phyloP scores from a whole-genome alignment of 192 early-diverging fungal genomes.

The Gigaspora rosea region DNA sequence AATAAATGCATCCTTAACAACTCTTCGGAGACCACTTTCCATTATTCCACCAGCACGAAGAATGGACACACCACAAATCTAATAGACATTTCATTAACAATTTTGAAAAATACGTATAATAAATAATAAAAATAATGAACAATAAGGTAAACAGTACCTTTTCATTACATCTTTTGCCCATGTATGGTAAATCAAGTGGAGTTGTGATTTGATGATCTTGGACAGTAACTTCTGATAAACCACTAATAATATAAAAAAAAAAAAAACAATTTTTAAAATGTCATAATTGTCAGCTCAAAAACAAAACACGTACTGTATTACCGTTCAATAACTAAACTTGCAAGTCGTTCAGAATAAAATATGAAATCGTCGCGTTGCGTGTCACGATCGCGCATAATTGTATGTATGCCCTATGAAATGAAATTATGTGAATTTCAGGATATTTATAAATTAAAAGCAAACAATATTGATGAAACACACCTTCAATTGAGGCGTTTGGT shows the following conservation, averaged over 20 bases:
- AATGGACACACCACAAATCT: constrained; percentile 80
- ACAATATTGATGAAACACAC: constrained; percentile 29
- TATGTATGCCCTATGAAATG: constrained; percentile 67
- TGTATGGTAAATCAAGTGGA: constrained; percentile 57
- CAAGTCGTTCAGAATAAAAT: constrained; percentile 89
- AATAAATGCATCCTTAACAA: constrained; percentile 76
- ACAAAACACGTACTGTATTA: constrained; percentile 33
- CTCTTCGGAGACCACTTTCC: constrained; percentile 82
- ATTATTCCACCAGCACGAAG: constrained; percentile 89
- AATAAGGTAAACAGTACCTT: constrained; percentile 30
- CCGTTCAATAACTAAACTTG: constrained; percentile 82
- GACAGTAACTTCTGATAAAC: constrained; percentile 64
- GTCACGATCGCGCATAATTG: constrained; percentile 72
- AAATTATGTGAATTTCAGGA: neutral
- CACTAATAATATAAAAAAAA: constrained; percentile 42
- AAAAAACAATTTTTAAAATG: neutral
- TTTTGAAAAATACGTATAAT: neutral
- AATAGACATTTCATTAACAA: neutral
- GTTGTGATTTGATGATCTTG: constrained; percentile 52
- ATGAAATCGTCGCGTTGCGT: constrained; percentile 85
- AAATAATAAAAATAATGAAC: neutral
- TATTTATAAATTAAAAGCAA: neutral
- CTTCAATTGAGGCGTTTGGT: constrained; percentile 57
- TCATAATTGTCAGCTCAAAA: neutral
- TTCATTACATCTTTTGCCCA: constrained; percentile 45